Percentiles rank a stretch among this genome's conserved stretches.
Evolutionary conservation across 2,329 filamentous ascomycete genomes (phyloP).

Genomic region (Thermoascus crustaceus): DNA sequence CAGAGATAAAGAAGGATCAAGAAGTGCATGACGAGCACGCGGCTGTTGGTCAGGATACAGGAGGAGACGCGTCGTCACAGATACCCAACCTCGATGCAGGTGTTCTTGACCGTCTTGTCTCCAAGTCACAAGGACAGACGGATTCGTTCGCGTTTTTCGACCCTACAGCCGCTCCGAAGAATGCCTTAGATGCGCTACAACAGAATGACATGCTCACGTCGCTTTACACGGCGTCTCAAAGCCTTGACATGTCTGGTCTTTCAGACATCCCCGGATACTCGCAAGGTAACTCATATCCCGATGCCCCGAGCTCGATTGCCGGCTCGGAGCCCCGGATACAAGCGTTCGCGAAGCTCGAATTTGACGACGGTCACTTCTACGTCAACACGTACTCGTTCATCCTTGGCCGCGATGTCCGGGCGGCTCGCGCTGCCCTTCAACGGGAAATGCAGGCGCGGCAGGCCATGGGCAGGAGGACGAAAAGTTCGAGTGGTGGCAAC

Average conservation of each 20-base stretch:
- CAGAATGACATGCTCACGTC: slow-evolving; percentile 33
- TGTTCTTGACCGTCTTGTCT: slow-evolving; percentile 26
- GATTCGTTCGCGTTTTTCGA: slow-evolving; percentile 31
- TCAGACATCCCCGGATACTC: slow-evolving; percentile 23
- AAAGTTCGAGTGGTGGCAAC: slow-evolving; percentile 40
- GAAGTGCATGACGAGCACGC: neutral
- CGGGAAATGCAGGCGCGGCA: slow-evolving; percentile 37
- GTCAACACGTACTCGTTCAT: slow-evolving; percentile 56
- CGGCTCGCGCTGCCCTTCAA: slow-evolving; percentile 39
- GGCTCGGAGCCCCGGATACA: slow-evolving; percentile 42
- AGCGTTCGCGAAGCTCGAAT: slow-evolving; percentile 57
- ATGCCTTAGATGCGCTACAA: slow-evolving; percentile 29
- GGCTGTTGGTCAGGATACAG: neutral
- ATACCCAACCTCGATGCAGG: slow-evolving; percentile 19
- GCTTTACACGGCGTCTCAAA: slow-evolving; percentile 31
- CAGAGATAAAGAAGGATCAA: neutral
- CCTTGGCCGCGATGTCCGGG: slow-evolving; percentile 53
- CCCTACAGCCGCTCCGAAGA: slow-evolving; percentile 22
- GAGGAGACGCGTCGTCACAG: slow-evolving; percentile 3
- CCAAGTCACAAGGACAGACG: slow-evolving; percentile 22
- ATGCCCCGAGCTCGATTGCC: slow-evolving; percentile 27
- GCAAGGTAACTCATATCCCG: slow-evolving; percentile 17
- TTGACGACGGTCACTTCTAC: slow-evolving; percentile 58
- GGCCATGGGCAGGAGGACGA: slow-evolving; percentile 32
- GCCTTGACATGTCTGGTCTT: slow-evolving; percentile 27